Conservation (phyloP, 2,329 filamentous ascomycete species). For the Apiospora pterosperma region DNA sequence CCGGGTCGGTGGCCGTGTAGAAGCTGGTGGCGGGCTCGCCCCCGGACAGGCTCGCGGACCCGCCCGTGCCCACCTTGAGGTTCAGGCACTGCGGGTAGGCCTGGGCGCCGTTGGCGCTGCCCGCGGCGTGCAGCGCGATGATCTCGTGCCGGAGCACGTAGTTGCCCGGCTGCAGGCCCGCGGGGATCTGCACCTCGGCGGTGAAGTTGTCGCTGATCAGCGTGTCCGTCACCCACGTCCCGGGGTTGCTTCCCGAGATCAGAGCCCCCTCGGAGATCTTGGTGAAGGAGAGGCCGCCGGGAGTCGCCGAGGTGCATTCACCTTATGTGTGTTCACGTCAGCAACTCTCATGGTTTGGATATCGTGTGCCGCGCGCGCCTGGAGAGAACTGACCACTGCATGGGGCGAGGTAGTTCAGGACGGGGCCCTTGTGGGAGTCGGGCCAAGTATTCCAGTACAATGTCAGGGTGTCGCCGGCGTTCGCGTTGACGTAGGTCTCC, state of each 20-base stretch:
- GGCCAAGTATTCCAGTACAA: slow-evolving; percentile 32
- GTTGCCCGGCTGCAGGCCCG: slow-evolving; percentile 38
- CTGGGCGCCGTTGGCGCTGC: slow-evolving; percentile 39
- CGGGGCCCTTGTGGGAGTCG: slow-evolving; percentile 30
- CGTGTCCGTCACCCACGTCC: slow-evolving; percentile 33
- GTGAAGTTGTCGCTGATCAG: slow-evolving; percentile 46
- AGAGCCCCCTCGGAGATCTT: slow-evolving; percentile 23
- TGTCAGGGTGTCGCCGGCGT: slow-evolving; percentile 25
- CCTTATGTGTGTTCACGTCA: slow-evolving; percentile 17
- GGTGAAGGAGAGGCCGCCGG: slow-evolving; percentile 23
- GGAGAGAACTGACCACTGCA: slow-evolving; percentile 18
- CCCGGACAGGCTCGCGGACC: slow-evolving; percentile 30
- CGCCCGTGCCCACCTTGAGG: slow-evolving; percentile 35
- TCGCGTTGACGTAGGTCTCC: slow-evolving; percentile 19
- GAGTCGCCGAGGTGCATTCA: slow-evolving; percentile 24
- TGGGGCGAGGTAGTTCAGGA: slow-evolving; percentile 33
- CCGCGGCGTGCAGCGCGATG: slow-evolving; percentile 44
- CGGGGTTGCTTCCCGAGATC: slow-evolving; percentile 24
- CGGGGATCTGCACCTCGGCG: slow-evolving; percentile 40
- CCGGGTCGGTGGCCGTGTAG: slow-evolving; percentile 25
- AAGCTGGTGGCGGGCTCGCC: slow-evolving; percentile 25
- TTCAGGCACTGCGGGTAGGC: slow-evolving; percentile 31
- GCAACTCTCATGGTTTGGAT: not conserved
- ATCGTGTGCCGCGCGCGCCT: not conserved
- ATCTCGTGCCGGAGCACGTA: slow-evolving; percentile 50